These are phyloP conservation scores for Rostrohypoxylon terebratum DNA, from an alignment of 495 filamentous ascomycete species.

Conservation along the genomic window DNA sequence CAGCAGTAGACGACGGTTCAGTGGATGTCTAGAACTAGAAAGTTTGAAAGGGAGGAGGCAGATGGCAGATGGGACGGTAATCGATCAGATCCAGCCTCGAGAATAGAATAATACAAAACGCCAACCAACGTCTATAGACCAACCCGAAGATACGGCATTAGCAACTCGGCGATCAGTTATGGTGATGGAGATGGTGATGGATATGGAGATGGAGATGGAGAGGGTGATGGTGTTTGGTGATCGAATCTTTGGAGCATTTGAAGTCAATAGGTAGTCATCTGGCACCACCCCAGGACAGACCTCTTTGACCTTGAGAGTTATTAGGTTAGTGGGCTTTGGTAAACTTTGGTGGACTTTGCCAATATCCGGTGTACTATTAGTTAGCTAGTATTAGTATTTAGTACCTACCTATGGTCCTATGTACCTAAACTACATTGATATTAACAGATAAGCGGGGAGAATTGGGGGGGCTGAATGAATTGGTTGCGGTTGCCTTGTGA, in stretches of 20 bases:
- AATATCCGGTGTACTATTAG: no score
- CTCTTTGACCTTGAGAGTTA: not conserved
- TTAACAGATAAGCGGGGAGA: constrained; percentile 17
- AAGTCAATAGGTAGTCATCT: constrained; percentile 13
- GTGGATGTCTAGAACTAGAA: no score
- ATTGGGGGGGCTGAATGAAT: constrained; percentile 14
- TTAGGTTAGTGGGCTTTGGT: constrained; percentile 3
- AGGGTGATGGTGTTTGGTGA: not conserved
- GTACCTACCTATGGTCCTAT: no score
- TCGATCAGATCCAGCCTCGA: not conserved
- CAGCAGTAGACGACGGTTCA: constrained; percentile 11
- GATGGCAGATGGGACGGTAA: constrained; percentile 11
- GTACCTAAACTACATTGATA: no score
- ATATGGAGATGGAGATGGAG: no score
- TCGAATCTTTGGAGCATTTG: not conserved
- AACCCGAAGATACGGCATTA: constrained; percentile 13
- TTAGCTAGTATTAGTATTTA: not conserved
- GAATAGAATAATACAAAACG: constrained; percentile 8
- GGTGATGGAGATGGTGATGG: not conserved
- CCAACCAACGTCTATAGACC: not conserved
- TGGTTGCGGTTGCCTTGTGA: constrained; percentile 35
- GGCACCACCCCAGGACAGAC: constrained; percentile 10
- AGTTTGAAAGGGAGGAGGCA: not conserved
- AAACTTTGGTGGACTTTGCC: no score
- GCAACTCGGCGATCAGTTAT: not conserved